These are phyloP conservation scores for Bisporella sp. DNA, from an alignment of 2,329 filamentous ascomycete species.

Conservation along the genomic window DNA sequence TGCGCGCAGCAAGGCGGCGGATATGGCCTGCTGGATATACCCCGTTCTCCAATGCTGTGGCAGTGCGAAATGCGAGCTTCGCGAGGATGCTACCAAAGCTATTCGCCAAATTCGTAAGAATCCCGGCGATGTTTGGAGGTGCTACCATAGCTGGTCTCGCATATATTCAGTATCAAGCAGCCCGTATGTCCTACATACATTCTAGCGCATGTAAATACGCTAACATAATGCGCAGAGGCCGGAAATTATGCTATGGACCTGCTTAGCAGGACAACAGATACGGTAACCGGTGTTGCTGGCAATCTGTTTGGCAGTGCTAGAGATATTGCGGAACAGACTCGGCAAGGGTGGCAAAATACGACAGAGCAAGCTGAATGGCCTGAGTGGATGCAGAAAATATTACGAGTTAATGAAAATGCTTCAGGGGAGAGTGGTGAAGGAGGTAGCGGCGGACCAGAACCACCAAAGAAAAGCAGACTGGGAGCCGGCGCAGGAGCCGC, in stretches of 20 bases:
- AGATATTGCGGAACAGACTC: conserved; percentile 72
- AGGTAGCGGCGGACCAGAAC: conserved; percentile 38
- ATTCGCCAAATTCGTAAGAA: conserved; percentile 78
- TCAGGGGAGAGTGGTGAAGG: conserved; percentile 14
- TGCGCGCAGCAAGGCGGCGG: conserved; percentile 53
- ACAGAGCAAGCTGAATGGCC: conserved; percentile 67
- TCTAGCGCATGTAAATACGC: neutral
- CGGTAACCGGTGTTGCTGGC: conserved; percentile 61
- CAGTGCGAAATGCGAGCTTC: conserved; percentile 57
- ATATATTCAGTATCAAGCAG: conserved; percentile 94
- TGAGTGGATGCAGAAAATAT: conserved; percentile 74
- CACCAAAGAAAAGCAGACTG: conserved; percentile 51
- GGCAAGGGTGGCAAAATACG: conserved; percentile 73
- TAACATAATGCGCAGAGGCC: conserved; percentile 44
- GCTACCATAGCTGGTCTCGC: conserved; percentile 79
- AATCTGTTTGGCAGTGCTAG: conserved; percentile 65
- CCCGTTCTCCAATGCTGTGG: conserved; percentile 73
- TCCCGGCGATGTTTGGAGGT: conserved; percentile 88
- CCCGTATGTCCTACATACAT: conserved; percentile 48
- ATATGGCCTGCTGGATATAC: conserved; percentile 73
- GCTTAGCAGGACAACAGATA: conserved; percentile 65
- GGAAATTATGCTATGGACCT: conserved; percentile 73
- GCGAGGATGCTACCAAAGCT: conserved; percentile 71
- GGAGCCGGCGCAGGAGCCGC: conserved; percentile 52
- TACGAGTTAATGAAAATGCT: conserved; percentile 52